phyloP scores from a whole-genome alignment of 208 protist genomes.

The Crithidia expoeki region DNA sequence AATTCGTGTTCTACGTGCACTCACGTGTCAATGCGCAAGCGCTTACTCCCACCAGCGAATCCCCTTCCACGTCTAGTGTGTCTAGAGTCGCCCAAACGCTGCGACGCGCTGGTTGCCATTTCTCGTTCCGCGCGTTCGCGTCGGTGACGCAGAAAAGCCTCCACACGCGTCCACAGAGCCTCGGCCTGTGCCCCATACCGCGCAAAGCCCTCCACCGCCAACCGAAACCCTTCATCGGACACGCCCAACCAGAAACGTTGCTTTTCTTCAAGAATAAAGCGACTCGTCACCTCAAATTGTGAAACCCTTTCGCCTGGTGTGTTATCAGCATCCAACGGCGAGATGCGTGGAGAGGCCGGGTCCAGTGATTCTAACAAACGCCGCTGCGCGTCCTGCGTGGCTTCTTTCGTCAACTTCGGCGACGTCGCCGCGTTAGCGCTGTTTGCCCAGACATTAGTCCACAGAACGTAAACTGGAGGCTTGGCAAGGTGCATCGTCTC shows the following conservation, averaged over 20 bases:
- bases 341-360: constrained; percentile 19
- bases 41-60: background rate
- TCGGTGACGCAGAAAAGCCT: constrained; percentile 38
- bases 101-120: background rate
- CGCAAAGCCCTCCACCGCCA: constrained; percentile 53
- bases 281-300: background rate
- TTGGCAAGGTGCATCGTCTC: constrained; percentile 81
- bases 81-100: background rate
- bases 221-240: constrained; percentile 54
- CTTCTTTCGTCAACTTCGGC: background rate
- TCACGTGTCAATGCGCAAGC: too few relatives aligned
- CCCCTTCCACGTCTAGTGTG: background rate
- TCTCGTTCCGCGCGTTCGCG: constrained; percentile 51
- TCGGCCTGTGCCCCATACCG: constrained; percentile 41
- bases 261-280: constrained; percentile 12
- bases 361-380: constrained; percentile 31
- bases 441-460: constrained; percentile 18
- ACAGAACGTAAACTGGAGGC: constrained; percentile 72
- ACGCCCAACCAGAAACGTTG: constrained; percentile 72
- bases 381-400: background rate
- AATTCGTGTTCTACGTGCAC: too few relatives aligned
- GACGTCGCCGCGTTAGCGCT: background rate
- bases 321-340: background rate
- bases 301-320: background rate
- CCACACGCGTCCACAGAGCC: constrained; percentile 46